Conservation (phyloP, 1,284 basidiomycete genomes). For the Pseudozyma thailandica region DNA sequence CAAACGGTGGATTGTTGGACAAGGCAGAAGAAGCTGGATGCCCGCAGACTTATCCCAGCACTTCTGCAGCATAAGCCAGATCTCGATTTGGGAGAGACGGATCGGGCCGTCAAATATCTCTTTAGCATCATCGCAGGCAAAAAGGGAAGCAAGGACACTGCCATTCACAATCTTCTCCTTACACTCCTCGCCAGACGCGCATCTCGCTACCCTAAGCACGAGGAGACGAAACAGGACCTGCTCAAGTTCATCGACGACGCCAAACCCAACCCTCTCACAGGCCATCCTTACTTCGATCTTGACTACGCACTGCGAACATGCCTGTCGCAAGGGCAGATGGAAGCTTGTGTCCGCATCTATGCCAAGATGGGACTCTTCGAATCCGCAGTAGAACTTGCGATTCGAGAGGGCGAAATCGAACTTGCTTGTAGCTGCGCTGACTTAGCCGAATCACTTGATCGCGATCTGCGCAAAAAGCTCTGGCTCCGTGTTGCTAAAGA, state of each 20-base stretch:
- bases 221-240: constrained; percentile 78
- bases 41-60: constrained; percentile 87
- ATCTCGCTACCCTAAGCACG: constrained; percentile 13
- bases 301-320: constrained; percentile 95
- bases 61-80: constrained; percentile 79
- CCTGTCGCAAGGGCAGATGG: constrained; percentile 77
- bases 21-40: constrained; percentile 80
- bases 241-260: constrained; percentile 86
- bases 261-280: constrained; percentile 80
- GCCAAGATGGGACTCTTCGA: constrained; percentile 97
- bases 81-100: constrained; percentile 68
- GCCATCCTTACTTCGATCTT: constrained; percentile 91
- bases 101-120: constrained; percentile 89
- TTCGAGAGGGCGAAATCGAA: constrained; percentile 71
- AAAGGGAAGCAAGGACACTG: constrained; percentile 81
- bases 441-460: constrained; percentile 40
- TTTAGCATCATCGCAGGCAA: constrained; percentile 80
- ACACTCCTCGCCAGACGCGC: constrained; percentile 77
- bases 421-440: constrained; percentile 69
- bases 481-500: constrained; percentile 98
- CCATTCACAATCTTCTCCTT: constrained; percentile 92
- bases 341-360: constrained; percentile 95
- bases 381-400: constrained; percentile 92
- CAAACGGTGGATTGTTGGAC: constrained; percentile 93
- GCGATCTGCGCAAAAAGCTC: constrained; percentile 82